These are phyloP conservation scores for Starmera quercuum DNA, from an alignment of 805 yeast species.

Conservation along the genomic window DNA sequence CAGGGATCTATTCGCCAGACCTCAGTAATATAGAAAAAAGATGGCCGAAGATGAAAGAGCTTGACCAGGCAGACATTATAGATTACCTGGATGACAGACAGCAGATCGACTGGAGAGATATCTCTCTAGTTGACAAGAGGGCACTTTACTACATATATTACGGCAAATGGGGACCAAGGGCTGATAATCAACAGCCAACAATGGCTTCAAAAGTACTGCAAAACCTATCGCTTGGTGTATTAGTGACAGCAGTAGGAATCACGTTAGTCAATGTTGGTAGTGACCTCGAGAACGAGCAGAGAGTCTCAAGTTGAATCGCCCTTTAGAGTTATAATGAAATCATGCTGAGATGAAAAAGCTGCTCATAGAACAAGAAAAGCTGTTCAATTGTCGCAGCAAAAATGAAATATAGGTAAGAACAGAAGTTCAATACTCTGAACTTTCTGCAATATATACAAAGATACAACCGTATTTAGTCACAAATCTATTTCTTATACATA, in stretches of 20 bases:
- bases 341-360: no score
- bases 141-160: conserved; percentile 27
- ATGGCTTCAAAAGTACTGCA: conserved; percentile 7
- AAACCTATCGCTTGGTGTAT: conserved; percentile 11
- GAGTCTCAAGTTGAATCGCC: no score
- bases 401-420: no score
- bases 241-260: conserved; percentile 13
- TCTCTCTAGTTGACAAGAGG: conserved; percentile 20
- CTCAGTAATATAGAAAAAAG: conserved; percentile 18
- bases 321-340: no score
- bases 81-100: conserved; percentile 27
- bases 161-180: conserved; percentile 32
- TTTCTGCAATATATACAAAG: no score
- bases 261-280: conserved; percentile 1
- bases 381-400: no score
- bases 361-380: no score
- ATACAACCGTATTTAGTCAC: no score
- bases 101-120: conserved; percentile 23
- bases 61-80: conserved; percentile 26
- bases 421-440: no score
- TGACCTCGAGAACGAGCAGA: background rate
- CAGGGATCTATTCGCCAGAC: no score
- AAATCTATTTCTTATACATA: no score
- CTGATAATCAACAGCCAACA: background rate
- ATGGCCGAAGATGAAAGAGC: conserved; percentile 25